A percentile compares a stretch with the other conserved stretches of the same genome.
These are phyloP conservation scores for Plasmopara halstedii DNA, from an alignment of 352 stramenopile genomes.

Conservation along the genomic window DNA sequence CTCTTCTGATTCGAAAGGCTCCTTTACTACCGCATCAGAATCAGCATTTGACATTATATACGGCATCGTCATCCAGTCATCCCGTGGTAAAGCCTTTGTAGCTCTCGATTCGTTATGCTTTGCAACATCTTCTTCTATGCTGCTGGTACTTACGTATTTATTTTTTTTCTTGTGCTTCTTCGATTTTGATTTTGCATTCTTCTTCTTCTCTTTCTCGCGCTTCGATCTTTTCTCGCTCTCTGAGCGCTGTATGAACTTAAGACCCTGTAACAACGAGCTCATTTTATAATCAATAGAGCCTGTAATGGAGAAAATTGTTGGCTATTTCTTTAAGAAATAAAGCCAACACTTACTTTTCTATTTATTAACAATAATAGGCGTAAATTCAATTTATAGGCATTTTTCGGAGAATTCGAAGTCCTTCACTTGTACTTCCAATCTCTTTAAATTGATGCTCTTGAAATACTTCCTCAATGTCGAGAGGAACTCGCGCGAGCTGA, in stretches of 20 bases:
- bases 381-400: neutral
- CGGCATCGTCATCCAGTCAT: constrained; percentile 83
- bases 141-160: constrained; percentile 6
- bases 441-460: neutral
- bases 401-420: too few relatives aligned
- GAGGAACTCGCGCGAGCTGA: too few relatives aligned
- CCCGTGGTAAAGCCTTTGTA: constrained; percentile 27
- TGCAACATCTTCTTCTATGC: constrained; percentile 10
- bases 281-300: constrained; percentile 4
- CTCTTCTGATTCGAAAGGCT: constrained; percentile 24
- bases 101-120: neutral
- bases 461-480: constrained; percentile 2
- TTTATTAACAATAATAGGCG: constrained; percentile 13
- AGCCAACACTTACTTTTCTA: constrained; percentile 46
- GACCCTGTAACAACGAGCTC: constrained; percentile 54
- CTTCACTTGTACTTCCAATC: neutral
- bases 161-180: constrained; percentile 24
- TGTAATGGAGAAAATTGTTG: constrained; percentile 6
- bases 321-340: too few relatives aligned
- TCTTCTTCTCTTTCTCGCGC: constrained; percentile 15
- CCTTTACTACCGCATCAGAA: constrained; percentile 29
- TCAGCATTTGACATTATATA: constrained; percentile 32
- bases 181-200: too few relatives aligned
- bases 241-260: constrained; percentile 47
- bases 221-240: constrained; percentile 16